phyloP scores from a whole-genome alignment of 768 basidiomycete genomes.

The Pleurotus platypus region DNA sequence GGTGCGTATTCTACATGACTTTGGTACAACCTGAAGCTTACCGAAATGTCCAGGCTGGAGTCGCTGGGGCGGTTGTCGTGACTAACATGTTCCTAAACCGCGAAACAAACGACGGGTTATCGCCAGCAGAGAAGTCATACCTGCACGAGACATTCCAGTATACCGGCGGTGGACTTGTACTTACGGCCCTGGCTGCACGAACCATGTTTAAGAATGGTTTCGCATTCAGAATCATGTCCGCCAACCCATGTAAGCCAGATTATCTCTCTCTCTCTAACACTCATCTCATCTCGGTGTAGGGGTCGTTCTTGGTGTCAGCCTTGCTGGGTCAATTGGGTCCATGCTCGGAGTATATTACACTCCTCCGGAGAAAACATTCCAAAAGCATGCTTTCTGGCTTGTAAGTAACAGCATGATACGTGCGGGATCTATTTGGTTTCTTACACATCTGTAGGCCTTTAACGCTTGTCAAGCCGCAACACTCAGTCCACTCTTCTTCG shows the following conservation, averaged over 20 bases:
- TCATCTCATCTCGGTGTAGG: constrained; percentile 31
- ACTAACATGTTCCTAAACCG: constrained; percentile 69
- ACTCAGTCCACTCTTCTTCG: constrained; percentile 85
- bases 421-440: not conserved
- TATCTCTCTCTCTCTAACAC: not conserved
- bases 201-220: constrained; percentile 66
- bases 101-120: constrained; percentile 70
- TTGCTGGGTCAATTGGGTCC: constrained; percentile 74
- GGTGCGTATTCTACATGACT: constrained; percentile 27
- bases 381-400: constrained; percentile 82
- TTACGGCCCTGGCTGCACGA: constrained; percentile 81
- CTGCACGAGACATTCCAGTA: constrained; percentile 80
- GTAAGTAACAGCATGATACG: constrained; percentile 34
- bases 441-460: constrained; percentile 52
- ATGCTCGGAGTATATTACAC: constrained; percentile 86
- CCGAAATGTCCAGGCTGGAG: constrained; percentile 47
- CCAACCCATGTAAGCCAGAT: constrained; percentile 68
- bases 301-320: constrained; percentile 79
- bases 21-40: not conserved
- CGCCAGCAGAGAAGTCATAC: constrained; percentile 58
- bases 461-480: constrained; percentile 85
- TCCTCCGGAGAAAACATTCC: constrained; percentile 67
- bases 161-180: constrained; percentile 72
- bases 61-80: constrained; percentile 66
- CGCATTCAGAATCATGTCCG: constrained; percentile 72